Evolutionary conservation across 2,329 filamentous ascomycete species (phyloP), one percentile per base, ranked within the genome.

Genomic region (Cercospora brassicicola): DNA sequence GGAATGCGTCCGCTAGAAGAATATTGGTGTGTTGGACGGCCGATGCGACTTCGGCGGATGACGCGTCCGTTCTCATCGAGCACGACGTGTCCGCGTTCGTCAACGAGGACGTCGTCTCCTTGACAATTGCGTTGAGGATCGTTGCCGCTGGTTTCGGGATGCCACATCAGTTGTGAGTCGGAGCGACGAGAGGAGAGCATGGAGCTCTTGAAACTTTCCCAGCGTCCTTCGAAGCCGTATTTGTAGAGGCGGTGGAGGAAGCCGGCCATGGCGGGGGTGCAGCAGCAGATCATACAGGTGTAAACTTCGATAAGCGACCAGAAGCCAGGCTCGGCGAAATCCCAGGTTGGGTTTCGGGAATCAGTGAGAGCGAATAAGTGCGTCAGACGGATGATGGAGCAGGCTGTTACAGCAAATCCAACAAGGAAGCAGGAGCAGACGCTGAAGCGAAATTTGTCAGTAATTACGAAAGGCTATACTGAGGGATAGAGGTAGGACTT

Each of bases 281-380:
- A 68, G 63, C 67, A 68, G 53, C 67, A 68, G 26, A 68, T 62
- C 57, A 68, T 63, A n/a, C 48, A 66, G 9, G 65, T 15, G 30
- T 68, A 59, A 39, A 68, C 59, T 63, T 68, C 67, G 26, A 63
- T 62, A 30, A 66, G 55, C 11, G 63, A 60, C 63, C 63, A 68
- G 30, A 69, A 55, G 26, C 28, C 59, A 18, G 61, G 64, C 2
- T 56, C 59, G 31, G 64, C 56, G 23, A 60, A 63, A 45, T 61
- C 61, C 67, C 67, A 65, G 15, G 63, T 62, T 11, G 39, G 51
- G 30, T 59, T 68, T 36, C 15, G 5, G 20, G 63, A 62, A 39
- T 62, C 45, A 39, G 23, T 45, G 36, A 59, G 45, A 15, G 51
- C 28, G 26, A 65, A 55, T 33, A 68, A 59, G 31, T 63, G 65